Conservation (phyloP, 352 stramenopile genomes). For the Pythium biforme region DNA sequence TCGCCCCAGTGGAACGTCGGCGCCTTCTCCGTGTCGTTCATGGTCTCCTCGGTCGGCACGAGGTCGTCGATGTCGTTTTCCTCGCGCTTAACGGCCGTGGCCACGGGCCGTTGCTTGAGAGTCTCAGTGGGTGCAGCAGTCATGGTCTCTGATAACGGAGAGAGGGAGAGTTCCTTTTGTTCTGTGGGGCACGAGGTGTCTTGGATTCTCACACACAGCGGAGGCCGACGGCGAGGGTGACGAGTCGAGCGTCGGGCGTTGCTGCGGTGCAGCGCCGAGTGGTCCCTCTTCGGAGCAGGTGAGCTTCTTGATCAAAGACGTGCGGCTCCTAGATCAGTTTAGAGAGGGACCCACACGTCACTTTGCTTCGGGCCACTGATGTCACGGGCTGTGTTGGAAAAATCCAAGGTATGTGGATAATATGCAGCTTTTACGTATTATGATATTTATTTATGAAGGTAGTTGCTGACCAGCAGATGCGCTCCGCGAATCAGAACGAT, state of each 20-base stretch:
- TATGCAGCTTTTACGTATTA: background rate
- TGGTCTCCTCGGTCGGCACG: constrained; percentile 22
- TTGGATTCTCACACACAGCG: constrained; percentile 8
- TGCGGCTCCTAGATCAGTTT: constrained; percentile 12
- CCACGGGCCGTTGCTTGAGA: constrained; percentile 9
- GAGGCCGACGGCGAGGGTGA: background rate
- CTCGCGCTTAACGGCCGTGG: constrained; percentile 24
- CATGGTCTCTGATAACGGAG: no score
- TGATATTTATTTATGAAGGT: constrained; percentile 4
- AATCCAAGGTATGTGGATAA: background rate
- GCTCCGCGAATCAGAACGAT: constrained; percentile 1
- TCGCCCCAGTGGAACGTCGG: constrained; percentile 59
- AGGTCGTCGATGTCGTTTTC: constrained; percentile 37
- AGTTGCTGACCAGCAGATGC: background rate
- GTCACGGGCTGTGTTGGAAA: background rate
- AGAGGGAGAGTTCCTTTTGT: background rate
- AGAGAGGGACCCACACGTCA: constrained; percentile 16
- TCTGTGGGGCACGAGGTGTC: background rate
- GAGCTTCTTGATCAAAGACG: constrained; percentile 15
- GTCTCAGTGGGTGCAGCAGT: constrained; percentile 1
- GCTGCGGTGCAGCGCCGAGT: constrained; percentile 1
- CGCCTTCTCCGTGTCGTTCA: constrained; percentile 28
- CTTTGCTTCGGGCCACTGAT: constrained; percentile 6
- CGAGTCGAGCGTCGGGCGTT: background rate
- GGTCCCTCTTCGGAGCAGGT: background rate